Evolutionary conservation across 2,329 filamentous ascomycete species (phyloP), one percentile per base, ranked within the genome.

Genomic region (Pseudogymnoascus sp.): DNA sequence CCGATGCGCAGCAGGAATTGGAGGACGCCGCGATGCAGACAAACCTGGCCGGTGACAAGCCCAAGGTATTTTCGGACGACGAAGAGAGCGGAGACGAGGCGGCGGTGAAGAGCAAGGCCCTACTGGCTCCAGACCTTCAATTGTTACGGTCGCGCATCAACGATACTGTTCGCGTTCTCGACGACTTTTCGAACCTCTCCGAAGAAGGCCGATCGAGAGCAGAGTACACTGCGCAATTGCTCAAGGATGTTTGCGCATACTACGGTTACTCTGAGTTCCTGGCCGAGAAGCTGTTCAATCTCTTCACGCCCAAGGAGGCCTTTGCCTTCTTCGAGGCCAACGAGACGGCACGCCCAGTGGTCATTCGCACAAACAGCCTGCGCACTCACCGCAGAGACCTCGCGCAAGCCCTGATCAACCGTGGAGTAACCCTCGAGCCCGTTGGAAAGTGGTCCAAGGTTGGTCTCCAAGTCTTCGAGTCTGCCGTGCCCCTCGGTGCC

Each of bases 391-490:
- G 85, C 61, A 79, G 85, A 70, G 92, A 96, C 66, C 87, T 99
- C 16, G 94, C 94, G 8, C 92, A 97, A 75, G 84, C 92, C 1
- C 83, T 97, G 64, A 97, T 97, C 81, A 96, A 96, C 78, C 90
- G 93, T 66, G 94, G 94, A 67, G 94, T 99, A 59, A 95, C 92
- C 12, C 84, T 99, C 39, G 93, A 99, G 76, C 94, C 94, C 2
- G 91, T 99, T 16, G 94, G 94, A 65, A 97, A 97, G 76, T 99
- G 94, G 94, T 94, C 90, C 69, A 99, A 99, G 79, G 92, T 99
- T 66, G 94, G 94, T 58, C 83, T 99, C 41, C 94, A 99, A 75
- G 86, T 99, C 64, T 99, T 99, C 74, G 94, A 99, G 76, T 90
- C 89, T 63, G 88, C 87, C 62, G 86, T 90, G 0, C 72, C 70